These are phyloP conservation scores for Penicillium sp. DNA, from an alignment of 2,329 filamentous ascomycete genomes.

Conservation along the genomic window DNA sequence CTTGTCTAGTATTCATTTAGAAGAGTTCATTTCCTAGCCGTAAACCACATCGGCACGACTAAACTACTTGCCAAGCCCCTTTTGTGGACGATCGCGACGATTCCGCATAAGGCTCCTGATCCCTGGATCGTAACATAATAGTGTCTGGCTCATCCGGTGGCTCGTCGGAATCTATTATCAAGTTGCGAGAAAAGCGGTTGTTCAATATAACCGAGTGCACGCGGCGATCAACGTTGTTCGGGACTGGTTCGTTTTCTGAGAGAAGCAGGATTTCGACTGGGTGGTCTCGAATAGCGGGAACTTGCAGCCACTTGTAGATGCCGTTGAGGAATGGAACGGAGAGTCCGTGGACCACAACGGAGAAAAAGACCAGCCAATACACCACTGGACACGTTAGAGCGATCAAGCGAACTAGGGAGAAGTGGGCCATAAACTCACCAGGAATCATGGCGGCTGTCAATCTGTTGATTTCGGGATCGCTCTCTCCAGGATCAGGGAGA, in stretches of 20 bases:
- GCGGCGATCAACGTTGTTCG: slow-evolving; percentile 32
- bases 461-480: slow-evolving; percentile 42
- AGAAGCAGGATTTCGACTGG: slow-evolving; percentile 35
- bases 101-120: neutral
- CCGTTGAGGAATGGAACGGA: slow-evolving; percentile 38
- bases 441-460: slow-evolving; percentile 43
- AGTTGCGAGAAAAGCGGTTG: slow-evolving; percentile 34
- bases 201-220: slow-evolving; percentile 35
- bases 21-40: too few relatives aligned
- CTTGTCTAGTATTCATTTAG: too few relatives aligned
- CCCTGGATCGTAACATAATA: neutral
- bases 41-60: neutral
- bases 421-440: slow-evolving; percentile 24
- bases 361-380: slow-evolving; percentile 48
- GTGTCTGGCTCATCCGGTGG: slow-evolving; percentile 7
- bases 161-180: neutral
- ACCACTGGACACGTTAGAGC: slow-evolving; percentile 32
- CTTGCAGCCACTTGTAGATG: slow-evolving; percentile 32
- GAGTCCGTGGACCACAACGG: slow-evolving; percentile 40
- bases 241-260: slow-evolving; percentile 36
- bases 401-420: neutral
- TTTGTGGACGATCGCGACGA: slow-evolving; percentile 1
- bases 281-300: slow-evolving; percentile 33
- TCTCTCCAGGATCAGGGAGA: slow-evolving; percentile 43
- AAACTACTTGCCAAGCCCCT: neutral